These are phyloP conservation scores for Stagonosporopsis chrysanthemi DNA, from an alignment of 2,329 filamentous ascomycete genomes.

Conservation along the genomic window DNA sequence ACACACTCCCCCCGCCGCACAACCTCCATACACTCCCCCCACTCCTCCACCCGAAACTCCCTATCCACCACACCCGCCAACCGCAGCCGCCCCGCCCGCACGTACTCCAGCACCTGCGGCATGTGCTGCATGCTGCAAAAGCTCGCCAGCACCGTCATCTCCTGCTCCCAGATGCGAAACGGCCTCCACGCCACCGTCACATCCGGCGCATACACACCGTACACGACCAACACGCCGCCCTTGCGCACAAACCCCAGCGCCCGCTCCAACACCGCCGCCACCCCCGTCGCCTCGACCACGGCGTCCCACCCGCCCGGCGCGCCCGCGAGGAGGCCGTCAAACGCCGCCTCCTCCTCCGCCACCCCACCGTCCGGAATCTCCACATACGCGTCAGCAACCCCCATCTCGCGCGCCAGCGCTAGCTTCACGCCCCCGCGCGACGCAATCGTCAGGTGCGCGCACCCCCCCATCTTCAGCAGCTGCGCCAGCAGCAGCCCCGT, in stretches of 20 bases:
- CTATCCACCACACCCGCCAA: constrained; percentile 76
- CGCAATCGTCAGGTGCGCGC: constrained; percentile 72
- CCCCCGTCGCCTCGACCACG: constrained; percentile 75
- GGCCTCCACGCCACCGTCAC: constrained; percentile 73
- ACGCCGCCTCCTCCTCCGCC: too few relatives aligned
- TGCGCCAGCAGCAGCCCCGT: constrained; percentile 71
- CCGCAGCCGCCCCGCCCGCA: constrained; percentile 67
- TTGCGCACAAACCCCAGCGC: constrained; percentile 75
- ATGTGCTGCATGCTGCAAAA: constrained; percentile 70
- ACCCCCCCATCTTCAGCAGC: constrained; percentile 69
- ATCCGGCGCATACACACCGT: constrained; percentile 71
- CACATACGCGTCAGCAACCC: constrained; percentile 58
- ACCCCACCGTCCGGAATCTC: too few relatives aligned
- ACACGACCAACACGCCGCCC: constrained; percentile 75
- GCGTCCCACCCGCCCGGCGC: constrained; percentile 79
- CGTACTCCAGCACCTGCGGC: constrained; percentile 43
- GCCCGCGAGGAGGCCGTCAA: constrained; percentile 67
- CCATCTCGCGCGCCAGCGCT: constrained; percentile 65
- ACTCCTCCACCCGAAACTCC: constrained; percentile 75
- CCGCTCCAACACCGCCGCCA: constrained; percentile 72
- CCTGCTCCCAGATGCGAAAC: constrained; percentile 71
- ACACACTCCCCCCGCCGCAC: constrained; percentile 77
- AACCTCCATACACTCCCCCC: constrained; percentile 72
- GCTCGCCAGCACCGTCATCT: constrained; percentile 73
- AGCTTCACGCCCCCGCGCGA: constrained; percentile 74